Conservation (phyloP, 2,329 filamentous ascomycete species). For the Aspergillus thermomutatus region DNA sequence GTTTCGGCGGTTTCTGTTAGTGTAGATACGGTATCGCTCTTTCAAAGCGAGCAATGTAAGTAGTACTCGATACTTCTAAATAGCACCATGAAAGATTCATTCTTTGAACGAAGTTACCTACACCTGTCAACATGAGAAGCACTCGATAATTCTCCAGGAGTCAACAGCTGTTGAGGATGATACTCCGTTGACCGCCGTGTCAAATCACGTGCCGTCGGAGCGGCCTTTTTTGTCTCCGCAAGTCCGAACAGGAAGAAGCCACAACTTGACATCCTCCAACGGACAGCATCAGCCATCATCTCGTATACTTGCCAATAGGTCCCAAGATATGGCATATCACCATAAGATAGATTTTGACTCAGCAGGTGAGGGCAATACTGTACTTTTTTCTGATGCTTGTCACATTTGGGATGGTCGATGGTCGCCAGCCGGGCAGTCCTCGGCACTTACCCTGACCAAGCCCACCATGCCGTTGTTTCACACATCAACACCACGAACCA, state of each 20-base stretch:
- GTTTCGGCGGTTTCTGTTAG: not conserved
- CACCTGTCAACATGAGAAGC: too few species aligned
- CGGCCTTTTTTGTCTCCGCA: not conserved
- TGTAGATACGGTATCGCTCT: not conserved
- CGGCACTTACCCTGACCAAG: not conserved
- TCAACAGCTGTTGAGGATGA: too few species aligned
- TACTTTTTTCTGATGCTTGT: not conserved
- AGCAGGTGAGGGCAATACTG: not conserved
- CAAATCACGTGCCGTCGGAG: not conserved
- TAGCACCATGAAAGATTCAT: not conserved
- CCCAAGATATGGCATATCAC: not conserved
- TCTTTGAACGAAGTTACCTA: not conserved
- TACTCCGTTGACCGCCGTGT: too few species aligned
- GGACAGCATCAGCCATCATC: not conserved
- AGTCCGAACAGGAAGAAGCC: not conserved
- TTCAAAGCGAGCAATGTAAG: not conserved
- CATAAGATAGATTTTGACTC: not conserved
- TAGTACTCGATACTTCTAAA: not conserved
- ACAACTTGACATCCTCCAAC: slow-evolving; percentile 2
- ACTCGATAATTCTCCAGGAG: too few species aligned
- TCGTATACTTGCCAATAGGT: not conserved
- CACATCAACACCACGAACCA: not conserved
- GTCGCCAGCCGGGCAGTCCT: not conserved
- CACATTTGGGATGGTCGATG: not conserved
- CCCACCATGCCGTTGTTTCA: not conserved